Percentiles rank a stretch among this genome's conserved stretches.
These are phyloP conservation scores for Exophiala phaeomuriformis DNA, from an alignment of 2,329 filamentous ascomycete genomes.

Conservation along the genomic window DNA sequence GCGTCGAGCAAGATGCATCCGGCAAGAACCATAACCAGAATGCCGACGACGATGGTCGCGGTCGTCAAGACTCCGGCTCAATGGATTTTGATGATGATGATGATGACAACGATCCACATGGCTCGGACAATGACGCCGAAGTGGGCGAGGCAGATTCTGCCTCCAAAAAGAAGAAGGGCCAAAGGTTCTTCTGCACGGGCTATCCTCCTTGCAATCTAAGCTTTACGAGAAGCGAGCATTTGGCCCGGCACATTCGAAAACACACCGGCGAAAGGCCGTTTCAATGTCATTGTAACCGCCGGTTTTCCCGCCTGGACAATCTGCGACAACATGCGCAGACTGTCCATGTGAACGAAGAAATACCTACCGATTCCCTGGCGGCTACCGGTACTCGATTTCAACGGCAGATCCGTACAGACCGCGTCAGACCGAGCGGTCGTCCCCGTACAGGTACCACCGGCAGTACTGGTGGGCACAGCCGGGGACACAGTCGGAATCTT, in stretches of 20 bases:
- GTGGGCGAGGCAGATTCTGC: constrained; percentile 59
- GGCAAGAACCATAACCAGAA: not conserved
- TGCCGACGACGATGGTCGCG: constrained; percentile 3
- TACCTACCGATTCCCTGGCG: constrained; percentile 85
- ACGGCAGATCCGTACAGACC: constrained; percentile 80
- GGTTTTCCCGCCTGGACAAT: constrained; percentile 92
- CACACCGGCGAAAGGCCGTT: constrained; percentile 96
- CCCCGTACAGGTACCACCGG: constrained; percentile 71
- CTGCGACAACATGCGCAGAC: constrained; percentile 94
- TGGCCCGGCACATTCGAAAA: constrained; percentile 92
- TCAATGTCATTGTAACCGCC: constrained; percentile 86
- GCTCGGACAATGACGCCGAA: constrained; percentile 59
- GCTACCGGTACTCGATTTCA: constrained; percentile 89
- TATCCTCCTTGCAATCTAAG: constrained; percentile 90
- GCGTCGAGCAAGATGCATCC: not conserved
- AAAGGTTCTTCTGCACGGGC: constrained; percentile 92
- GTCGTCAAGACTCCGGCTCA: constrained; percentile 4
- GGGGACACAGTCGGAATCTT: constrained; percentile 76
- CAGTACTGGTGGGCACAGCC: constrained; percentile 60
- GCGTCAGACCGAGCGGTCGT: constrained; percentile 66
- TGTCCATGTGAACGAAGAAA: constrained; percentile 95
- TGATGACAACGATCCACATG: constrained; percentile 58
- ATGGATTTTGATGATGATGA: constrained; percentile 39
- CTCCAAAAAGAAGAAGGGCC: constrained; percentile 91
- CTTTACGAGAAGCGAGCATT: constrained; percentile 91